Conservation (phyloP, 345 rosid genomes). For the Salix suchowensis region DNA sequence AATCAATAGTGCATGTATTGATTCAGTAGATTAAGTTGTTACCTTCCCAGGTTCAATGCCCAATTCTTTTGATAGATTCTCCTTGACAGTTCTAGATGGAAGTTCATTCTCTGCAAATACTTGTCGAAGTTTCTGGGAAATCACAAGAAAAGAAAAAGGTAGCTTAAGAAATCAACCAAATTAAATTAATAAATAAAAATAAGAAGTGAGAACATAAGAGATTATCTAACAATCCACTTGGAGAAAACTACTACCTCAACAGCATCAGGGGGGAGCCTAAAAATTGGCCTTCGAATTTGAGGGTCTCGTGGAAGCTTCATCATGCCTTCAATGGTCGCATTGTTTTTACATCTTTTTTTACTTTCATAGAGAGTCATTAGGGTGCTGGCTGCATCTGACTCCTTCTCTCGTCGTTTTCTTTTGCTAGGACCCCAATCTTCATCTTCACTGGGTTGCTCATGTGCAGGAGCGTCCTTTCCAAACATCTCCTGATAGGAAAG, state of each 20-base stretch:
- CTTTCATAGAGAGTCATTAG: constrained; percentile 63
- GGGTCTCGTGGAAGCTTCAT: constrained; percentile 35
- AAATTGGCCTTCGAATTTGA: constrained; percentile 49
- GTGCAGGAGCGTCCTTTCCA: constrained; percentile 73
- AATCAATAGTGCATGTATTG: background rate
- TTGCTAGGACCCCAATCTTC: constrained; percentile 98
- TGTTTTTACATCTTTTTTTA: constrained; percentile 37
- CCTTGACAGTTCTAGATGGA: constrained; percentile 73
- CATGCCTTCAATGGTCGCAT: constrained; percentile 31
- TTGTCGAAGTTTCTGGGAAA: constrained; percentile 78
- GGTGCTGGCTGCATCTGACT: constrained; percentile 68
- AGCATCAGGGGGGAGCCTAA: constrained; percentile 67
- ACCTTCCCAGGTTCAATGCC: constrained; percentile 85
- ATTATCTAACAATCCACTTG: background rate
- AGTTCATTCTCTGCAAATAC: constrained; percentile 92
- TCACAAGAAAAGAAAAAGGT: constrained; percentile 14
- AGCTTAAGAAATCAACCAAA: constrained; percentile 1
- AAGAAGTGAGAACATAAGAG: background rate
- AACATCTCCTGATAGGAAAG: constrained; percentile 77
- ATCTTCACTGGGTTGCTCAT: constrained; percentile 84
- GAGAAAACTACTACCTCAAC: constrained; percentile 60
- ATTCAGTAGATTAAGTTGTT: constrained; percentile 4
- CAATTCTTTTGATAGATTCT: constrained; percentile 73
- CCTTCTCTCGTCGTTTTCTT: constrained; percentile 69
- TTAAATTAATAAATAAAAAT: background rate